A percentile compares a stretch with the other conserved stretches of the same genome.
Evolutionary conservation across 257 asterid genomes (phyloP).

Genomic region (Solanum sparsipilum): DNA sequence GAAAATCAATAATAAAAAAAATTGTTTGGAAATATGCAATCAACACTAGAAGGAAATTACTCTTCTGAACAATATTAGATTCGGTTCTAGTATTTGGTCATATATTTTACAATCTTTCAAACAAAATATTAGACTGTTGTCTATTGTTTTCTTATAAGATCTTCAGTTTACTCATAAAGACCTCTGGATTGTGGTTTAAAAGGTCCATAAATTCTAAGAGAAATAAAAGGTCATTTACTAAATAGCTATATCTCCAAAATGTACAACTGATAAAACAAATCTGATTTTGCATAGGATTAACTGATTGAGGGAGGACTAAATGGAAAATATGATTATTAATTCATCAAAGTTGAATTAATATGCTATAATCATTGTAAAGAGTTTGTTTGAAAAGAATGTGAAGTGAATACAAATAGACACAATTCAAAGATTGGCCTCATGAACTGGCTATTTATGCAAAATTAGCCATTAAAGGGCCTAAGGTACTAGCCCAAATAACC

Average conservation of each 20-base stretch:
- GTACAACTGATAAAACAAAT: background rate
- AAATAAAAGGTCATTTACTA: background rate
- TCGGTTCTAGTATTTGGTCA: background rate
- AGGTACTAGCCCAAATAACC: background rate
- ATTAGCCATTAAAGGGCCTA: background rate
- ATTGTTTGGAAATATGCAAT: no score
- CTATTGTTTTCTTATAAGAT: background rate
- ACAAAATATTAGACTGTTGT: background rate
- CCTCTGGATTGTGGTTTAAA: background rate
- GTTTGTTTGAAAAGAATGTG: background rate
- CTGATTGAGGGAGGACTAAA: background rate
- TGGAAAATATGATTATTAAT: background rate
- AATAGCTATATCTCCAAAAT: background rate
- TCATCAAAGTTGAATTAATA: background rate
- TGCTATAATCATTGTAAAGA: background rate
- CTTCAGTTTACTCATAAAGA: background rate
- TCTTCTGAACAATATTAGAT: background rate
- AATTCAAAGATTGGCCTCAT: background rate
- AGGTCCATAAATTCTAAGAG: background rate
- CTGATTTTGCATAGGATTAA: background rate
- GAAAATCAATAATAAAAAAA: no score
- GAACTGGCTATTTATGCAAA: background rate
- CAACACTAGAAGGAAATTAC: background rate
- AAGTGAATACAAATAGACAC: background rate
- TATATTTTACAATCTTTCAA: background rate